These are phyloP conservation scores for Zygosaccharomyces lentus DNA, from an alignment of 805 yeast genomes.

Conservation along the genomic window DNA sequence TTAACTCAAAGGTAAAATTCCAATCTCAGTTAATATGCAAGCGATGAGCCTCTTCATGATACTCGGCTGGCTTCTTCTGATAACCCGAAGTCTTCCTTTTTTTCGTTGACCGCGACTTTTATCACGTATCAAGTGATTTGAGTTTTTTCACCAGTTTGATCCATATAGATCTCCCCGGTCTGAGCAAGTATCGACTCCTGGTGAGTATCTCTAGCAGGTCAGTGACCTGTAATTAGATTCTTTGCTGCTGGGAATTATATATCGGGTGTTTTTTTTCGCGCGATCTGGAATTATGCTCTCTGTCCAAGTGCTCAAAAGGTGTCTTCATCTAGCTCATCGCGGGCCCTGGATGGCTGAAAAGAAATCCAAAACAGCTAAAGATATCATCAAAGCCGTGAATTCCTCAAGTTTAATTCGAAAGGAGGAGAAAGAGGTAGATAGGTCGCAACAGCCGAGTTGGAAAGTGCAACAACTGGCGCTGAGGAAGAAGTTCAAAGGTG, in stretches of 20 bases:
- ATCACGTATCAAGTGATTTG: neutral
- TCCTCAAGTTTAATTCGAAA: conserved; percentile 13
- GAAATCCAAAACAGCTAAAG: conserved; percentile 17
- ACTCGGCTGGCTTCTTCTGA: neutral
- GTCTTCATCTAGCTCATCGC: conserved; percentile 9
- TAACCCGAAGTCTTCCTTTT: neutral
- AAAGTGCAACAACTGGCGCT: conserved; percentile 61
- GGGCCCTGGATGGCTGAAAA: conserved; percentile 5
- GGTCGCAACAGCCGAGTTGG: conserved; percentile 56
- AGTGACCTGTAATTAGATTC: neutral
- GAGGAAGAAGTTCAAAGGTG: conserved; percentile 53
- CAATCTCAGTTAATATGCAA: neutral
- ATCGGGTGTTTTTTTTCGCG: neutral
- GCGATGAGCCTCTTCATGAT: neutral
- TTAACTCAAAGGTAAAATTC: neutral
- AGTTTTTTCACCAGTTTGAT: neutral
- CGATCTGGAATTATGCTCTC: neutral
- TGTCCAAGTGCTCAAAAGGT: conserved; percentile 2
- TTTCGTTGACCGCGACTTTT: neutral
- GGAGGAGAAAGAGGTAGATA: conserved; percentile 13
- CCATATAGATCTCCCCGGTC: neutral
- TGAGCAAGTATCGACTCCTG: neutral
- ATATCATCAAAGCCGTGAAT: conserved; percentile 19
- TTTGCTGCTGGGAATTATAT: neutral
- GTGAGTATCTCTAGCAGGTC: neutral